Conservation (phyloP, 257 asterid species). For the Ajuga chamaepitys region DNA sequence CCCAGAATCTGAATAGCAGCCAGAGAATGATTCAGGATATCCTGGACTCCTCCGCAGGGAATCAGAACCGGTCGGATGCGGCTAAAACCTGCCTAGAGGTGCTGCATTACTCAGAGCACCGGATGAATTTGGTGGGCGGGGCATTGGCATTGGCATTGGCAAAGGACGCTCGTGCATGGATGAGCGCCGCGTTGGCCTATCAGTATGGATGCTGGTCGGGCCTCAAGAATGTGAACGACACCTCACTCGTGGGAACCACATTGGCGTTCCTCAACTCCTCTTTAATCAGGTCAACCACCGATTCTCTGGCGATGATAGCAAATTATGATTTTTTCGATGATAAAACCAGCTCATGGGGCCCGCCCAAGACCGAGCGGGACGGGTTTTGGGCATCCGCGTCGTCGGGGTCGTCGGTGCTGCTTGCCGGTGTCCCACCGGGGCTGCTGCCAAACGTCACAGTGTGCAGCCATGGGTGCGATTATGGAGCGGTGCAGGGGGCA, state of each 20-base stretch:
- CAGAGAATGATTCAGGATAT: slow-evolving; percentile 28
- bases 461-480: slow-evolving; percentile 25
- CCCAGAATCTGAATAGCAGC: slow-evolving; percentile 22
- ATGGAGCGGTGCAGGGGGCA: slow-evolving; percentile 45
- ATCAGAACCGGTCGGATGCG: slow-evolving; percentile 38
- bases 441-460: slow-evolving; percentile 4
- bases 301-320: slow-evolving; percentile 47
- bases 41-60: slow-evolving; percentile 19
- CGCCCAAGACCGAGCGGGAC: slow-evolving; percentile 53
- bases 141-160: slow-evolving; percentile 26
- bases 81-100: slow-evolving; percentile 40
- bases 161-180: slow-evolving; percentile 74
- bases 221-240: slow-evolving; percentile 36
- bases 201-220: slow-evolving; percentile 53
- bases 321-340: slow-evolving; percentile 44
- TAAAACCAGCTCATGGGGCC: slow-evolving; percentile 35
- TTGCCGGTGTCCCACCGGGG: slow-evolving; percentile 2
- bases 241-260: slow-evolving; percentile 32
- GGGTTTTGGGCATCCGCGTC: slow-evolving; percentile 42
- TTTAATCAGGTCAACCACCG: slow-evolving; percentile 28
- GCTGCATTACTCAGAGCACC: slow-evolving; percentile 31
- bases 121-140: slow-evolving; percentile 19
- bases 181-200: slow-evolving; percentile 51
- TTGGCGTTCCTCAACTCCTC: slow-evolving; percentile 30
- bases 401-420: background rate